Evolutionary conservation across 768 basidiomycete genomes (phyloP), one percentile per base, ranked within the genome.

Genomic region (Podaxis sp.): DNA sequence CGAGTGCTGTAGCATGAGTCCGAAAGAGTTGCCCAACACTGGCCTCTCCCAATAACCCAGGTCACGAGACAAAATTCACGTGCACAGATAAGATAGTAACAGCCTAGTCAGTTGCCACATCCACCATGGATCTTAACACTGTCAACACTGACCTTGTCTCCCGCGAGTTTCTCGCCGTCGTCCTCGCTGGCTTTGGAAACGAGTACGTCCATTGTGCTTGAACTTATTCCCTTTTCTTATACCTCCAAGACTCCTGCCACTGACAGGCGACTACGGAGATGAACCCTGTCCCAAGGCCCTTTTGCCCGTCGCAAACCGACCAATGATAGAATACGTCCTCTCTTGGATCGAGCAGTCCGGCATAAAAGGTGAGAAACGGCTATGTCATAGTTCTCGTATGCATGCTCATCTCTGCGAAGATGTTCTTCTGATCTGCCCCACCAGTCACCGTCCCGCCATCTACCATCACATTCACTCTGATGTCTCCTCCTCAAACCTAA

Each of bases 141-240:
- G 80, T 83, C 66, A 78, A 81, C 64, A 72, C 78, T 26, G 84
- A 82, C 52, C 77, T 80, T 28, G 79, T 84, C 24, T 81, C 82
- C 37, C 84, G 82, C 33, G 96, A 97, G 73, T 97, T 97, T 72
- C 84, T 91, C 56, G 96, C 92, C 0, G 87, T 98, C 20, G 79
- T 97, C 28, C 81, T 97, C 12, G 91, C 93, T 30, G 96, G 96
- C 37, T 94, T 94, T 77, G 96, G 96, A n/a, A 88, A 91, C 69
- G 89, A 90, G 95, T 92, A 75, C 74, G 87, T 71, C 52, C 28
- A 33, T 56, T 55, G 44, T 60, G 60, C 36, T 26, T 26, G 13
- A 12, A 20, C 33, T 57, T 49, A 12, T 64, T 37, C 56, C 62
- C 52, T 57, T 60, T 58, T 67, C 62, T 69, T 64, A 70, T 66